These are phyloP conservation scores for Lasiosphaeriaceae sp. DNA, from an alignment of 495 filamentous ascomycete genomes.

Conservation along the genomic window DNA sequence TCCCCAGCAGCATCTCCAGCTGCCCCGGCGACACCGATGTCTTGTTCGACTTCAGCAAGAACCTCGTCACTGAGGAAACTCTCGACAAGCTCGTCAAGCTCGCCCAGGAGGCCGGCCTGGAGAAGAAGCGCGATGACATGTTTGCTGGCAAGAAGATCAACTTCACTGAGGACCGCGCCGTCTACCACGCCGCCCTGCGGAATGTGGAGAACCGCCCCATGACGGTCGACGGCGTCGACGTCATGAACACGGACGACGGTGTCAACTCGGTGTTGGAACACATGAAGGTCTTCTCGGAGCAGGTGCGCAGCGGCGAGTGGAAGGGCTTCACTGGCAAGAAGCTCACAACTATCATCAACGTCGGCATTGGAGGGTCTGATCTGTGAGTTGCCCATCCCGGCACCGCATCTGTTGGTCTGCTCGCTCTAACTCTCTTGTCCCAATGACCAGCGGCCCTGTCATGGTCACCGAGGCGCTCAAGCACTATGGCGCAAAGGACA, in stretches of 20 bases:
- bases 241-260: conserved; percentile 68
- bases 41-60: conserved; percentile 98
- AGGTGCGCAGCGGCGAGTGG: conserved; percentile 92
- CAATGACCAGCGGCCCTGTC: conserved; percentile 70
- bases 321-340: conserved; percentile 98
- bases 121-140: conserved; percentile 94
- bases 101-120: conserved; percentile 83
- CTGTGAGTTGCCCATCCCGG: conserved; percentile 58
- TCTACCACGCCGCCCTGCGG: conserved; percentile 91
- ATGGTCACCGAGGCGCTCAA: conserved; percentile 98
- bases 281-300: conserved; percentile 95
- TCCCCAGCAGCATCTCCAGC: conserved; percentile 63
- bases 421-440: not conserved
- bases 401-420: not conserved
- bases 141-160: conserved; percentile 98
- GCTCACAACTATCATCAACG: conserved; percentile 92
- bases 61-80: conserved; percentile 92
- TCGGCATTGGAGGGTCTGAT: conserved; percentile 97
- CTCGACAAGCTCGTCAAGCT: conserved; percentile 80
- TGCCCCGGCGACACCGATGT: conserved; percentile 56
- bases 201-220: conserved; percentile 82
- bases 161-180: conserved; percentile 94
- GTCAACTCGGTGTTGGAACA: conserved; percentile 89
- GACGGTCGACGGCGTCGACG: conserved; percentile 90
- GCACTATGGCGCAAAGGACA: conserved; percentile 77